Evolutionary conservation across 352 stramenopile genomes (phyloP).

Genomic region (Halophytophthora polymorphica): DNA sequence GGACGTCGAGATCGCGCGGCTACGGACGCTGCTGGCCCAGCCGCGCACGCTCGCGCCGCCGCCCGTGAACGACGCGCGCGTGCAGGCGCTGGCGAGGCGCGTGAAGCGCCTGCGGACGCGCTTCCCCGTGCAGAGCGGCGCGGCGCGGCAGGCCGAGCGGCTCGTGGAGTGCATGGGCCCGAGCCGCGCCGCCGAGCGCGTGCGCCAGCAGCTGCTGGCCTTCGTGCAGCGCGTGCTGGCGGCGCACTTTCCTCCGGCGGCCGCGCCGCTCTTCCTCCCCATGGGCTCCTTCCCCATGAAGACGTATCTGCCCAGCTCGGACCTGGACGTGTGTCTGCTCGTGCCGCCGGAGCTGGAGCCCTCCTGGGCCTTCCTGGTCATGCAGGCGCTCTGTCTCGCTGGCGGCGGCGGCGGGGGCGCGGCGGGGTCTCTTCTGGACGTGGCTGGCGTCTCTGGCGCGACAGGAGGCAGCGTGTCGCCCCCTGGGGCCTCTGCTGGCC

Average conservation of each 20-base stretch:
- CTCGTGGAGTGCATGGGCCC: constrained; percentile 70
- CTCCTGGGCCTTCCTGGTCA: constrained; percentile 84
- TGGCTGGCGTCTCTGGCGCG: constrained; percentile 2
- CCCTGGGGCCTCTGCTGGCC: background rate
- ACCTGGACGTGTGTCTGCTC: constrained; percentile 83
- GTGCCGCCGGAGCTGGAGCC: constrained; percentile 74
- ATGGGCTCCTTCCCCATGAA: constrained; percentile 88
- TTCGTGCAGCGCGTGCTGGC: constrained; percentile 69
- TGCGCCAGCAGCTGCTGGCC: constrained; percentile 57
- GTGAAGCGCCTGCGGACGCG: constrained; percentile 27
- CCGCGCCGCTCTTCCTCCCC: constrained; percentile 57
- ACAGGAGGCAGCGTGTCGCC: background rate
- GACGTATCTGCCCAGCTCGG: constrained; percentile 86
- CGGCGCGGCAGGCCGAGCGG: constrained; percentile 31
- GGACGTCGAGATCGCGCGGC: constrained; percentile 53
- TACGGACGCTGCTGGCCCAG: constrained; percentile 40
- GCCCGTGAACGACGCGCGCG: too few species aligned
- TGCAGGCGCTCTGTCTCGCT: constrained; percentile 79
- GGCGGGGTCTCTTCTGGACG: constrained; percentile 26
- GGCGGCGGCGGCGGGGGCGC: constrained; percentile 34
- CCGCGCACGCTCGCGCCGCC: too few species aligned
- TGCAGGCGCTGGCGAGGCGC: constrained; percentile 16
- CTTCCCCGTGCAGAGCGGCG: constrained; percentile 33
- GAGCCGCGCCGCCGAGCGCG: constrained; percentile 54
- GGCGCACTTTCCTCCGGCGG: constrained; percentile 40